Evolutionary conservation across 2,329 filamentous ascomycete genomes (phyloP).

Genomic region (Monosporascus cannonballus): DNA sequence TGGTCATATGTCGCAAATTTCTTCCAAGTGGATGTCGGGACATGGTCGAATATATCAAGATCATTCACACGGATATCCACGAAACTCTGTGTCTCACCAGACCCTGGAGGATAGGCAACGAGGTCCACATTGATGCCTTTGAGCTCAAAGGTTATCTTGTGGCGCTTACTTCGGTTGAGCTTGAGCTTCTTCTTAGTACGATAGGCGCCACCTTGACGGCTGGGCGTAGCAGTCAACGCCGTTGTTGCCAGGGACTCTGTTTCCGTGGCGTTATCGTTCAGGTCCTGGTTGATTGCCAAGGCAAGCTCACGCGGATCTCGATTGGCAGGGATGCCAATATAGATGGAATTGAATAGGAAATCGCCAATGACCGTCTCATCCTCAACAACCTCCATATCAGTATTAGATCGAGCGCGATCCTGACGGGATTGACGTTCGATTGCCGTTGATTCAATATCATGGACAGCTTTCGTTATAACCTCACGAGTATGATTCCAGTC

Average conservation of each 20-base stretch:
- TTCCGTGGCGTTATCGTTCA: conserved; percentile 82
- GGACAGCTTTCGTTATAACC: conserved; percentile 79
- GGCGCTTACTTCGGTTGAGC: conserved; percentile 77
- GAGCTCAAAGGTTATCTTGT: conserved; percentile 94
- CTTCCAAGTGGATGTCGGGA: conserved; percentile 94
- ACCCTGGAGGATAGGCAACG: conserved; percentile 68
- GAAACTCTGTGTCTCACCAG: conserved; percentile 79
- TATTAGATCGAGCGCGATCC: conserved; percentile 48
- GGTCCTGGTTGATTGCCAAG: conserved; percentile 77
- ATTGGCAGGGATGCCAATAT: conserved; percentile 86
- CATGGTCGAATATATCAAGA: conserved; percentile 87
- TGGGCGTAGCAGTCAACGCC: conserved; percentile 55
- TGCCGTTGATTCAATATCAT: conserved; percentile 78
- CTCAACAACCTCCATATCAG: conserved; percentile 65
- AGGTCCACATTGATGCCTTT: conserved; percentile 79
- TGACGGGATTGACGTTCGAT: conserved; percentile 62
- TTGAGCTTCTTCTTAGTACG: conserved; percentile 56
- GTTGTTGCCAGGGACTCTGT: conserved; percentile 84
- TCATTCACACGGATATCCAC: conserved; percentile 77
- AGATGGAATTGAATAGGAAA: conserved; percentile 97
- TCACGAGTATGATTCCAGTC: conserved; percentile 89
- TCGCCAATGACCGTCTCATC: conserved; percentile 87
- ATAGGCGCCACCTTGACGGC: conserved; percentile 37
- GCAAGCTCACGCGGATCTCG: conserved; percentile 77
- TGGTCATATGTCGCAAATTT: conserved; percentile 95